These are phyloP conservation scores for Corynascus novoguineensis DNA, from an alignment of 495 filamentous ascomycete genomes.

Conservation along the genomic window DNA sequence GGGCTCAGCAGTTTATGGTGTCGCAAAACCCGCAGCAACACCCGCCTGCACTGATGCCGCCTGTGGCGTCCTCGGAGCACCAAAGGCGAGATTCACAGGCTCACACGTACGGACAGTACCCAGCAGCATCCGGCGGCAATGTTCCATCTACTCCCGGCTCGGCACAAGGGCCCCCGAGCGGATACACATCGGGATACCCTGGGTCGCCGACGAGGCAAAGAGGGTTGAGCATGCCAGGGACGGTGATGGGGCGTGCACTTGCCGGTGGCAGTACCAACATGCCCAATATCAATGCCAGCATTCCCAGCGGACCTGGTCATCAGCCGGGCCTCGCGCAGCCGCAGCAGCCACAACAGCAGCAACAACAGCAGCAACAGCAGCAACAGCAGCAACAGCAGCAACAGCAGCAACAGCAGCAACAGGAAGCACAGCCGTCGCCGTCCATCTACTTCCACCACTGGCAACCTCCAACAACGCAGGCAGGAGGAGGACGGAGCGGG, in stretches of 20 bases:
- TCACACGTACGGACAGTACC: conserved; percentile 38
- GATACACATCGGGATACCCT: conserved; percentile 30
- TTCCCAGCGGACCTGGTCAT: conserved; percentile 25
- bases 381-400: conserved; percentile 39
- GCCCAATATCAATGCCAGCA: conserved; percentile 33
- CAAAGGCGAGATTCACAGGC: conserved; percentile 42
- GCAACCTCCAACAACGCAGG: conserved; percentile 68
- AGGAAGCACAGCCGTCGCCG: conserved; percentile 49
- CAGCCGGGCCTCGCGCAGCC: conserved; percentile 31
- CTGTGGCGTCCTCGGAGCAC: conserved; percentile 43
- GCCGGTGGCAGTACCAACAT: conserved; percentile 22
- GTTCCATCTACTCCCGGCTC: conserved; percentile 44
- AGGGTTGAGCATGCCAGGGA: conserved; percentile 37
- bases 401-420: conserved; percentile 27
- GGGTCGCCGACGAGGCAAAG: conserved; percentile 40
- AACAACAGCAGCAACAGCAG: no score
- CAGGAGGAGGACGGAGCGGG: conserved; percentile 42
- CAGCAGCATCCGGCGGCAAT: conserved; percentile 32
- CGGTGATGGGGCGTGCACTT: conserved; percentile 18
- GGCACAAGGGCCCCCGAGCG: conserved; percentile 34
- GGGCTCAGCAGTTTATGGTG: conserved; percentile 65
- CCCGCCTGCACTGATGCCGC: conserved; percentile 48
- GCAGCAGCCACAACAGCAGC: conserved; percentile 31
- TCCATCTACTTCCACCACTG: conserved; percentile 89
- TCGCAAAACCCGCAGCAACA: conserved; percentile 48